Percentiles rank a stretch among this genome's conserved stretches.
Evolutionary conservation across 78 protist genomes (phyloP).

Genomic region (Chrysochromulina tobinii): DNA sequence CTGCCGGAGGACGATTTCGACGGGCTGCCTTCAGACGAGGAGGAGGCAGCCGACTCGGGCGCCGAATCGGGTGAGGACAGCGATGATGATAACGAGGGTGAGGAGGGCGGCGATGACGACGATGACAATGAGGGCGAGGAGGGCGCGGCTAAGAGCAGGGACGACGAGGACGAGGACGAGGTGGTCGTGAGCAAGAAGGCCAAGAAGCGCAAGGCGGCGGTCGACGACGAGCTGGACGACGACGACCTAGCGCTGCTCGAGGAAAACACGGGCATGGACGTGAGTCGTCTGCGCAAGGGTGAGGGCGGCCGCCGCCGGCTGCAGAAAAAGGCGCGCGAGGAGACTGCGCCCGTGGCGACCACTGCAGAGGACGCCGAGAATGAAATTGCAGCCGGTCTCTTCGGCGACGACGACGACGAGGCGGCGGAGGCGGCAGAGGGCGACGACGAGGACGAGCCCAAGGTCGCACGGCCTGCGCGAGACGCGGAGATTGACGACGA

Average conservation of each 20-base stretch:
- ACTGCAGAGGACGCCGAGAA: too few relatives aligned
- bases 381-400: neutral
- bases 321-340: neutral
- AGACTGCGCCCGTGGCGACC: too few relatives aligned
- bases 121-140: neutral
- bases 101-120: neutral
- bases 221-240: neutral
- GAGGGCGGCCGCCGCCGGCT: neutral
- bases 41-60: neutral
- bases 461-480: neutral
- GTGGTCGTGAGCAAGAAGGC: neutral
- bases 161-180: neutral
- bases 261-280: neutral
- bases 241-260: neutral
- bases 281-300: neutral
- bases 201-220: neutral
- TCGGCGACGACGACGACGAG: neutral
- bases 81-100: neutral
- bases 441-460: neutral
- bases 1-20: neutral
- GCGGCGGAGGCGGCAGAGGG: neutral
- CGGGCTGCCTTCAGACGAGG: neutral
- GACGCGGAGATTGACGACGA: neutral
- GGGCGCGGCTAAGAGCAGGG: neutral
- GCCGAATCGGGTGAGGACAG: neutral